These are phyloP conservation scores for Endoconidiophora polonica DNA, from an alignment of 2,329 filamentous ascomycete genomes.

Conservation along the genomic window DNA sequence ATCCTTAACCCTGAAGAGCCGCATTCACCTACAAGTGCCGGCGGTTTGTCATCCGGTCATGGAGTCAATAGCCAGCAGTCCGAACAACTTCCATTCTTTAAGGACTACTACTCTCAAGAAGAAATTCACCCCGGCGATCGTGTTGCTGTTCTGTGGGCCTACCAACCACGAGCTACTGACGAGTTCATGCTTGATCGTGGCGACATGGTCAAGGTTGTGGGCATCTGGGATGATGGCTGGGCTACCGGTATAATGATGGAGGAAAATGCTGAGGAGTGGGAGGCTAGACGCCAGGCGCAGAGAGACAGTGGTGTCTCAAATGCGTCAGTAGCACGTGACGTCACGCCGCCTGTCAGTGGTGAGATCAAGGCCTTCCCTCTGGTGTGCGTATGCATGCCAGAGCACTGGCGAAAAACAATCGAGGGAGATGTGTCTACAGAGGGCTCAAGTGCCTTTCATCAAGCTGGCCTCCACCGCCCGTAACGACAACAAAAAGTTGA, in stretches of 20 bases:
- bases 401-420: slow-evolving; percentile 94
- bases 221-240: slow-evolving; percentile 99
- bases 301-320: slow-evolving; percentile 89
- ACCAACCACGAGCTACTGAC: slow-evolving; percentile 82
- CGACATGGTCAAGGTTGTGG: slow-evolving; percentile 95
- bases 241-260: slow-evolving; percentile 76
- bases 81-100: slow-evolving; percentile 90
- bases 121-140: slow-evolving; percentile 85
- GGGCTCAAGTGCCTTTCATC: slow-evolving; percentile 26
- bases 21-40: slow-evolving; percentile 57
- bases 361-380: slow-evolving; percentile 97
- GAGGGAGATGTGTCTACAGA: slow-evolving; percentile 68
- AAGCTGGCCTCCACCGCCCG: background rate
- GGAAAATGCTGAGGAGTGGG: slow-evolving; percentile 79
- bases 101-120: slow-evolving; percentile 96
- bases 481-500: background rate
- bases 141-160: slow-evolving; percentile 88
- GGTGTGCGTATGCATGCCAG: slow-evolving; percentile 86
- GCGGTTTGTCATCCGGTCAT: slow-evolving; percentile 68
- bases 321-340: slow-evolving; percentile 43
- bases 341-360: slow-evolving; percentile 49
- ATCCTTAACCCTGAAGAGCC: slow-evolving; percentile 53
- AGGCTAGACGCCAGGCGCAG: slow-evolving; percentile 56
- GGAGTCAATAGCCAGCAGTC: slow-evolving; percentile 78
- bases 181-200: slow-evolving; percentile 88